Evolutionary conservation across 1,284 basidiomycete genomes (phyloP).

Genomic region (Neonothopanus nambi): DNA sequence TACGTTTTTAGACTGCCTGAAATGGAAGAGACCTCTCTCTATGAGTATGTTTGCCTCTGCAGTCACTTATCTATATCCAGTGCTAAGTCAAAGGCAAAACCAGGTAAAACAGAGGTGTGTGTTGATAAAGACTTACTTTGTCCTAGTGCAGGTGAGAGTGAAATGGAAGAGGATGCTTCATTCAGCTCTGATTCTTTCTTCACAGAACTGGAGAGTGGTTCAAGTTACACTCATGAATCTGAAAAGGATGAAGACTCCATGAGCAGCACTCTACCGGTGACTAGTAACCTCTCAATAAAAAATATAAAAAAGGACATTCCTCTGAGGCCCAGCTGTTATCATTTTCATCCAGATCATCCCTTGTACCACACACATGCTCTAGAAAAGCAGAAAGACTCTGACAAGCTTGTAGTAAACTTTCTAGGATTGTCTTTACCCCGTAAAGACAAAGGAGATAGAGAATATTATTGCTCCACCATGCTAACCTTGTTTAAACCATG

Average conservation of each 20-base stretch:
- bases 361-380: neutral
- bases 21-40: slow-evolving; percentile 6
- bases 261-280: too few species aligned
- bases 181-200: slow-evolving; percentile 1
- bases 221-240: too few species aligned
- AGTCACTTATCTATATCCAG: neutral
- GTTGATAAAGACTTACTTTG: too few species aligned
- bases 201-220: too few species aligned
- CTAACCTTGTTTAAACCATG: slow-evolving; percentile 18
- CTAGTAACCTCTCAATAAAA: too few species aligned
- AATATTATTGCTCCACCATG: slow-evolving; percentile 9
- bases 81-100: neutral
- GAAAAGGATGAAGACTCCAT: neutral
- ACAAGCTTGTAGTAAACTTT: neutral
- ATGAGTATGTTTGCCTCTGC: slow-evolving; percentile 9
- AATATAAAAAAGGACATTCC: neutral
- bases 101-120: too few species aligned
- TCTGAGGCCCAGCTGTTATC: neutral
- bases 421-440: neutral
- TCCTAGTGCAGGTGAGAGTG: too few species aligned
- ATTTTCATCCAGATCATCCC: neutral
- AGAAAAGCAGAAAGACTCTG: neutral
- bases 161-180: too few species aligned
- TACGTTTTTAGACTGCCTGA: slow-evolving; percentile 19
- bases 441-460: slow-evolving; percentile 4